Conservation (phyloP, 108 stramenopile species). For the Nitzschia sp. region DNA sequence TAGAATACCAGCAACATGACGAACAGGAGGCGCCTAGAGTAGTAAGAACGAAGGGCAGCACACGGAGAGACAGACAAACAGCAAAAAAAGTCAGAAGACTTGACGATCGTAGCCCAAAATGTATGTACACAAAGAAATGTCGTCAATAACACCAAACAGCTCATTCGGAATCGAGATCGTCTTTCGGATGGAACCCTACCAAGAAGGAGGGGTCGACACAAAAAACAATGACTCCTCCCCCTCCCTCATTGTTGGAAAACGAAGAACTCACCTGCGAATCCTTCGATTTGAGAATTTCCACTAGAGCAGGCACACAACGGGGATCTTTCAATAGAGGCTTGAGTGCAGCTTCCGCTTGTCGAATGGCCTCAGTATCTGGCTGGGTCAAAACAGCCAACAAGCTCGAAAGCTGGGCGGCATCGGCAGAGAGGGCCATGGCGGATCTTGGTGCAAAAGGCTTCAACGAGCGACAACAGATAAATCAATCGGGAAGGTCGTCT, state of each 20-base stretch:
- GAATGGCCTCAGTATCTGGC: constrained; percentile 88
- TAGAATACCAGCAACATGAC: constrained; percentile 91
- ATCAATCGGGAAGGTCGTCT: too few relatives aligned
- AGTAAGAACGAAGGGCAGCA: neutral
- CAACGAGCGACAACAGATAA: too few relatives aligned
- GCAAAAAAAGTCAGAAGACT: neutral
- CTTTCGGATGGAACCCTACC: neutral
- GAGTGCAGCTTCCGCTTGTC: constrained; percentile 82
- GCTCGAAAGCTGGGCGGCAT: constrained; percentile 19
- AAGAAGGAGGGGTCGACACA: too few relatives aligned
- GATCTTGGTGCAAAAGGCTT: too few relatives aligned
- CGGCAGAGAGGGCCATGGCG: constrained; percentile 29
- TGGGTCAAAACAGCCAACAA: constrained; percentile 77
- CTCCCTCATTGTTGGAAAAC: too few relatives aligned
- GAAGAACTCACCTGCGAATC: constrained; percentile 48
- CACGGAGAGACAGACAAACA: neutral
- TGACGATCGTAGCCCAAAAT: too few relatives aligned
- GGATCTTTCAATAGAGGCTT: constrained; percentile 86
- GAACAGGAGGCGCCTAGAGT: constrained; percentile 52
- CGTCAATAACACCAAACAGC: neutral
- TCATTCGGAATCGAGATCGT: neutral
- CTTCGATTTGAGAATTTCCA: constrained; percentile 62
- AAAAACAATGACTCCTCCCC: too few relatives aligned
- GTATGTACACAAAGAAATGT: neutral
- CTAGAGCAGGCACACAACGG: constrained; percentile 74